Evolutionary conservation across 2,329 filamentous ascomycete genomes (phyloP), one percentile per base, ranked within the genome.

Genomic region (Fusarium circinatum): DNA sequence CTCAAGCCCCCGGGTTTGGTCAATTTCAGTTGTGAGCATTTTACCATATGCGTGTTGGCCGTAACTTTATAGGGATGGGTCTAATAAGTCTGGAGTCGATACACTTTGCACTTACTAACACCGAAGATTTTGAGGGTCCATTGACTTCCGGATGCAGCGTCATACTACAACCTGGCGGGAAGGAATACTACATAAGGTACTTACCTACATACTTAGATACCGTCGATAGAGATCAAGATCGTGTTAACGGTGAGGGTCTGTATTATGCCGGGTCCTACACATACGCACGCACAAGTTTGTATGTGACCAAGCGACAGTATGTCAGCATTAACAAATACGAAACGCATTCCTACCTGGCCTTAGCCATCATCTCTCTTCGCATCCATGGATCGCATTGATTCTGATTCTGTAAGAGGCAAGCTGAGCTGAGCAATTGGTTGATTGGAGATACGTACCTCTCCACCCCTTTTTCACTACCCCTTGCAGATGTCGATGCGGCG

Each of bases 101-200:
- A 49, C 22, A 45, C 44, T 30, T 62, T 56, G 30, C 41, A 39
- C 42, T 54, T 57, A 39, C 38, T 48, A 45, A 39, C 41, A 52
- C 54, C 48, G 45, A 51, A 48, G 30, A 44, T 55, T 62, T 63
- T 45, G 30, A 38, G 14, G 11, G n/a, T 32, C 58, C 62, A 55
- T 59, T 60, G 67, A 73, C 49, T 71, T 73, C 71, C 71, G 67
- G 60, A 71, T 74, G 71, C 65, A 57, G 65, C 56, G 59, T 54
- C 42, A 57, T 52, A 56, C 22, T 65, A 68, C 34, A 48, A 24
- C 36, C 38, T 55, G 57, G 24, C 30, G 42, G 52, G 57, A 56
- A 38, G 30, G 30, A 45, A 48, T 63, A 42, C 70, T 47, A 71
- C 60, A 52, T 24, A n/a, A n/a, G n/a, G n/a, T n/a, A 71, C 54